Percentiles rank a stretch among this genome's conserved stretches.
phyloP scores from a whole-genome alignment of 257 asterid genomes.

The Petunia secreta region DNA sequence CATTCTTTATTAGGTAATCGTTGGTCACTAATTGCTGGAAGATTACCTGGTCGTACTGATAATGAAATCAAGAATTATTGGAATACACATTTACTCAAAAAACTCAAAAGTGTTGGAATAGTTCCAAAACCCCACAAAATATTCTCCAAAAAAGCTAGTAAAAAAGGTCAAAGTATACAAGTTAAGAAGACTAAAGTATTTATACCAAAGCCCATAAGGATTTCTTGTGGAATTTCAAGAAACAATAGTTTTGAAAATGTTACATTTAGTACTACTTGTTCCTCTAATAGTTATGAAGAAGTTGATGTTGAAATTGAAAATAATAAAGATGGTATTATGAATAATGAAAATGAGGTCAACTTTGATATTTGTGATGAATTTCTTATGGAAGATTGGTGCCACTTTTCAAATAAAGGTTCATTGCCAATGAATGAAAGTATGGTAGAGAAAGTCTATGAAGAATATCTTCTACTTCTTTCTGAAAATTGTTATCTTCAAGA shows the following conservation, averaged over 20 bases:
- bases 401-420: not conserved
- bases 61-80: constrained; percentile 78
- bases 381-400: not conserved
- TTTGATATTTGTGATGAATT: not conserved
- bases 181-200: constrained; percentile 35
- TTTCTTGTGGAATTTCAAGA: constrained; percentile 40
- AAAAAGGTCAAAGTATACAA: constrained; percentile 6
- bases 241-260: constrained; percentile 45
- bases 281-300: constrained; percentile 31
- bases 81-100: constrained; percentile 67
- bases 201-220: constrained; percentile 56
- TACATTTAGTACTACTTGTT: constrained; percentile 35
- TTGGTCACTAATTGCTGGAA: constrained; percentile 78
- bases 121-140: constrained; percentile 30
- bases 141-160: not conserved
- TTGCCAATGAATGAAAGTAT: constrained; percentile 29
- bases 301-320: not conserved
- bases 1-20: constrained; percentile 73
- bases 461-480: constrained; percentile 58
- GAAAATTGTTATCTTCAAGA: constrained; percentile 20
- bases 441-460: constrained; percentile 60
- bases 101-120: constrained; percentile 37
- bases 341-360: not conserved
- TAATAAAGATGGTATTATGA: not conserved
- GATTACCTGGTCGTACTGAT: constrained; percentile 82